phyloP scores from a whole-genome alignment of 179 eudicot species.

The Patellifolia procumbens region DNA sequence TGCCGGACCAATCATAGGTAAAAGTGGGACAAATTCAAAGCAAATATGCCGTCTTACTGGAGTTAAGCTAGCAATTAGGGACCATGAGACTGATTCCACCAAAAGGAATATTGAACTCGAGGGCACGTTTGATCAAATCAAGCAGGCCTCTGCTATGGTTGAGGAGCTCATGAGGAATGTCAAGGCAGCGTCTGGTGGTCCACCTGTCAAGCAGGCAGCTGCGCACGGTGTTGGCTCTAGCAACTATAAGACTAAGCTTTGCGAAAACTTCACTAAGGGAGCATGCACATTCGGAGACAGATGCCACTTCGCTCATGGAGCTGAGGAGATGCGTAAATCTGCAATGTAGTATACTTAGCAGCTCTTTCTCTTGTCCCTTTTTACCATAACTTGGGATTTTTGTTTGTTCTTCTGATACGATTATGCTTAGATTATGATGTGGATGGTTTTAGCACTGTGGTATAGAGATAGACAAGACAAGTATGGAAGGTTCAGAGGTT shows the following conservation, averaged over 20 bases:
- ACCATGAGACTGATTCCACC: constrained; percentile 75
- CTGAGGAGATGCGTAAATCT: constrained; percentile 57
- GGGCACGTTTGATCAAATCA: constrained; percentile 85
- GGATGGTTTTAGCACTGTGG: constrained; percentile 1
- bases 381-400: background rate
- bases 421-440: background rate
- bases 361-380: background rate
- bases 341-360: constrained; percentile 19
- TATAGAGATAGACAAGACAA: constrained; percentile 11
- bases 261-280: constrained; percentile 79
- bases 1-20: constrained; percentile 87
- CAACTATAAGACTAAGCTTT: constrained; percentile 75
- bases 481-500: constrained; percentile 1
- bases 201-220: constrained; percentile 6
- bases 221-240: constrained; percentile 25
- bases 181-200: constrained; percentile 39
- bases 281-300: constrained; percentile 77
- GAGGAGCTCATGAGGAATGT: constrained; percentile 62
- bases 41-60: constrained; percentile 79
- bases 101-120: constrained; percentile 76
- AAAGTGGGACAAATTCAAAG: constrained; percentile 75
- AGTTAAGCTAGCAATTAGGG: constrained; percentile 71
- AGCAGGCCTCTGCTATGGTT: constrained; percentile 78
- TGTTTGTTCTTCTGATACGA: background rate
- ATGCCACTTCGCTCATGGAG: constrained; percentile 92